Evolutionary conservation across 177 flowering plant species (phyloP).

Genomic region (Vitis hybrid): DNA sequence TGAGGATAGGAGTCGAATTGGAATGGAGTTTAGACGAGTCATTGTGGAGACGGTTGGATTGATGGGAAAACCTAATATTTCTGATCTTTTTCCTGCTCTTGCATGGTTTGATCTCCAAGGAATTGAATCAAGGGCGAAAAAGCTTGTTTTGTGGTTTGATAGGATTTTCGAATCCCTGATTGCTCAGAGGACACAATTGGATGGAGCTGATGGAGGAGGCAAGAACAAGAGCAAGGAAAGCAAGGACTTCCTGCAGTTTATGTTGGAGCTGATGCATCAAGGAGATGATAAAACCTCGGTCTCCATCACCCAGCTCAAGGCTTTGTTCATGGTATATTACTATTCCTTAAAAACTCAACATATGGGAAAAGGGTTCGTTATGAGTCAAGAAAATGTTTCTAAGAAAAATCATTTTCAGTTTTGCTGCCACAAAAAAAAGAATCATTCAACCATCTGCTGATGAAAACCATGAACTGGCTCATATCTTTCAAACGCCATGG

Average conservation of each 20-base stretch:
- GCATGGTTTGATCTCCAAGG: constrained; percentile 36
- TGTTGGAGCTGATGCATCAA: constrained; percentile 29
- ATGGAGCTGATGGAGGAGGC: background rate
- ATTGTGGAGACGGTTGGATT: constrained; percentile 6
- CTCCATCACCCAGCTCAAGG: constrained; percentile 27
- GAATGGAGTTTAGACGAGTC: constrained; percentile 11
- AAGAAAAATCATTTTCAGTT: too few species aligned
- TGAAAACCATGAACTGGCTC: too few species aligned
- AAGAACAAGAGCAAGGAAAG: background rate
- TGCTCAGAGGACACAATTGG: constrained; percentile 1
- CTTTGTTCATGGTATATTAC: constrained; percentile 29
- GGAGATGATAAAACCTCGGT: constrained; percentile 22
- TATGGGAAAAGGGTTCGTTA: too few species aligned
- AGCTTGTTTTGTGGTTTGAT: background rate
- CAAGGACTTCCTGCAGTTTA: constrained; percentile 27
- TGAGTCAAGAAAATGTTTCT: too few species aligned
- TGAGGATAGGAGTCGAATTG: background rate
- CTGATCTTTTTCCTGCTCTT: constrained; percentile 32
- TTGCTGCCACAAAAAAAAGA: too few species aligned
- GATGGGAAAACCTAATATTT: constrained; percentile 25
- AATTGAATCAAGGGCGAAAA: constrained; percentile 13
- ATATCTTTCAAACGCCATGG: too few species aligned
- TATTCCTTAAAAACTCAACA: too few species aligned
- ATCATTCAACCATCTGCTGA: too few species aligned
- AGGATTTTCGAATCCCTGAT: constrained; percentile 16